phyloP scores from a whole-genome alignment of 441 rosid genomes.

The Flueggea neowawraea region DNA sequence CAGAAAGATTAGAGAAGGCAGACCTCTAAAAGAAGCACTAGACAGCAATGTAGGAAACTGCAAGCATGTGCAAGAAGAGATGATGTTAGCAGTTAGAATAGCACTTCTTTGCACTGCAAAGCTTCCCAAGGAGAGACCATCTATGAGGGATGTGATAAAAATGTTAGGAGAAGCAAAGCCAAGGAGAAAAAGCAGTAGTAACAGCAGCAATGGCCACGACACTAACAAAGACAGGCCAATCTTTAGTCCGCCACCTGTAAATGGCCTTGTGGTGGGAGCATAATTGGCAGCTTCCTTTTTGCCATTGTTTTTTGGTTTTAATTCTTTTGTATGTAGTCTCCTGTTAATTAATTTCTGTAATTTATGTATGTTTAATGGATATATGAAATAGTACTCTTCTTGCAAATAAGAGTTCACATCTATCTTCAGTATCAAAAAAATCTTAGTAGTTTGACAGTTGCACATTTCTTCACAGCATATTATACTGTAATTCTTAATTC shows the following conservation, averaged over 20 bases:
- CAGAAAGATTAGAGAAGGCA: slow-evolving; percentile 59
- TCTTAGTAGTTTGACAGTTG: too few relatives aligned
- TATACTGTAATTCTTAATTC: too few relatives aligned
- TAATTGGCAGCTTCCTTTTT: slow-evolving; percentile 8
- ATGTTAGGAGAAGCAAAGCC: slow-evolving; percentile 98
- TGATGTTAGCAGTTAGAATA: slow-evolving; percentile 77
- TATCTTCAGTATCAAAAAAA: too few relatives aligned
- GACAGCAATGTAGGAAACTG: slow-evolving; percentile 72
- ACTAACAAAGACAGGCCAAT: slow-evolving; percentile 50
- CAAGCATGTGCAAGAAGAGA: slow-evolving; percentile 88
- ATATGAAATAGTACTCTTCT: slow-evolving; percentile 9
- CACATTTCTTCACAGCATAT: too few relatives aligned
- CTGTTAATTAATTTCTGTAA: slow-evolving; percentile 16
- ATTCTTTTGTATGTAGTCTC: slow-evolving; percentile 47
- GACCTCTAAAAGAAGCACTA: slow-evolving; percentile 56
- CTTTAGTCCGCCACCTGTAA: slow-evolving; percentile 70
- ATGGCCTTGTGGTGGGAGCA: slow-evolving; percentile 57
- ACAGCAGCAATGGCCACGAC: slow-evolving; percentile 22
- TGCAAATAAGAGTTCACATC: too few relatives aligned
- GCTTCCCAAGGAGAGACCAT: slow-evolving; percentile 88
- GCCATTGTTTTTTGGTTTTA: slow-evolving; percentile 20
- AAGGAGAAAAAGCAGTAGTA: slow-evolving; percentile 66
- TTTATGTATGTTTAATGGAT: slow-evolving; percentile 5
- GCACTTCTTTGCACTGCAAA: slow-evolving; percentile 85
- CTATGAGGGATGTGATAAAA: slow-evolving; percentile 87